A percentile compares a stretch with the other conserved stretches of the same genome.
Conservation (phyloP, 148 eudicot species). For the Suaeda aralocaspica region DNA sequence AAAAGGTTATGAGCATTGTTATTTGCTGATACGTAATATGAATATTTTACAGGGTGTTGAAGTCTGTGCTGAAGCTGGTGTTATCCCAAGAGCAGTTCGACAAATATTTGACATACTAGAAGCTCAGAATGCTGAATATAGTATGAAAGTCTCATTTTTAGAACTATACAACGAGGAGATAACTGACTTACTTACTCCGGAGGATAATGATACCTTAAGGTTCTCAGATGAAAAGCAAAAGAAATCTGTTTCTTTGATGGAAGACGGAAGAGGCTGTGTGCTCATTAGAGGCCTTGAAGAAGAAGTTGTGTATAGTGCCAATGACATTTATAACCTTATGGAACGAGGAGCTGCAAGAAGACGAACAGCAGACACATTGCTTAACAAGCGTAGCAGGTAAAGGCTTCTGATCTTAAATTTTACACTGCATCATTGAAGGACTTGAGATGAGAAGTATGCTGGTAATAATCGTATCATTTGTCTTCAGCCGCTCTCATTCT, state of each 20-base stretch:
- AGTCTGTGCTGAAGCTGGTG: constrained; percentile 79
- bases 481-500: constrained; percentile 83
- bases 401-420: background rate
- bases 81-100: constrained; percentile 83
- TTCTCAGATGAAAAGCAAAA: constrained; percentile 56
- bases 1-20: too few species aligned
- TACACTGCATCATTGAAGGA: background rate
- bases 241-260: constrained; percentile 71
- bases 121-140: constrained; percentile 78
- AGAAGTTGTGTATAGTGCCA: constrained; percentile 82
- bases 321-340: constrained; percentile 72
- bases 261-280: constrained; percentile 84
- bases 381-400: constrained; percentile 84
- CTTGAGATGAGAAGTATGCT: background rate
- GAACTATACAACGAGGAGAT: constrained; percentile 90
- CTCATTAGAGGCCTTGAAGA: constrained; percentile 84
- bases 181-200: constrained; percentile 60
- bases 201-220: constrained; percentile 45
- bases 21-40: background rate
- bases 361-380: constrained; percentile 71
- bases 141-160: constrained; percentile 73
- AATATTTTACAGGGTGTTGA: constrained; percentile 46
- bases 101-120: constrained; percentile 80
- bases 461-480: constrained; percentile 9
- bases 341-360: constrained; percentile 85